Conservation (phyloP, 1,284 basidiomycete genomes). For the Malassezia caprae region DNA sequence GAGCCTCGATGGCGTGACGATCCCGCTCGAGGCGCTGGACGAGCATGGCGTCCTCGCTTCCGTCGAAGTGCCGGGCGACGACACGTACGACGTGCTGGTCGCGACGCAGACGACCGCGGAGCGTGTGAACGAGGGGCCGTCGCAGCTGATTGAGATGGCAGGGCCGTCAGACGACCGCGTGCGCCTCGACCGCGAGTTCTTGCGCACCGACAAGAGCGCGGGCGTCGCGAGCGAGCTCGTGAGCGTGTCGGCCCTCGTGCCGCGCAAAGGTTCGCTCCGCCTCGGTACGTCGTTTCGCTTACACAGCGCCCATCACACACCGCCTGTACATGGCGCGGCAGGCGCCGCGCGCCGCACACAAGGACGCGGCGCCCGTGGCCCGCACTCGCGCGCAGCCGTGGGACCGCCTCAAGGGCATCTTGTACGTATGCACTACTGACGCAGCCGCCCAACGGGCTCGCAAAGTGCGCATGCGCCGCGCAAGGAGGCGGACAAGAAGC, state of each 20-base stretch:
- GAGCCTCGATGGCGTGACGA: constrained; percentile 21
- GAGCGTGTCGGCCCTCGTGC: constrained; percentile 23
- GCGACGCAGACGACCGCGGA: constrained; percentile 15
- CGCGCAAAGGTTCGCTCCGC: constrained; percentile 11
- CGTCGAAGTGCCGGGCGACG: constrained; percentile 2
- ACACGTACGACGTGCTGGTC: constrained; percentile 22
- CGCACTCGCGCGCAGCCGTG: constrained; percentile 28
- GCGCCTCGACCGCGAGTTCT: constrained; percentile 10
- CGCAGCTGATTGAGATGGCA: constrained; percentile 35
- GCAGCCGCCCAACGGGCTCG: constrained; percentile 15
- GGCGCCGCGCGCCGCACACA: constrained; percentile 17
- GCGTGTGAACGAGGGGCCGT: constrained; percentile 17
- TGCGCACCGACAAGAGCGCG: constrained; percentile 11
- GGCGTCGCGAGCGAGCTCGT: constrained; percentile 26
- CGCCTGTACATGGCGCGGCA: constrained; percentile 21
- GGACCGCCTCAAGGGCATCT: constrained; percentile 26
- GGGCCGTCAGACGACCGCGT: constrained; percentile 7
- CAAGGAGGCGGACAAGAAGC: constrained; percentile 14
- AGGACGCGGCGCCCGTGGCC: constrained; percentile 13
- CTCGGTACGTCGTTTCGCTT: constrained; percentile 18
- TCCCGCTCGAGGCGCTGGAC: constrained; percentile 5
- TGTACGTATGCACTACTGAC: constrained; percentile 20
- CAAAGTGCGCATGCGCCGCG: not conserved
- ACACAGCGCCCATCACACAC: constrained; percentile 13
- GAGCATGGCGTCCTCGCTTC: constrained; percentile 7